These are phyloP conservation scores for Urtica urens DNA, from an alignment of 306 rosid species.

Conservation along the genomic window DNA sequence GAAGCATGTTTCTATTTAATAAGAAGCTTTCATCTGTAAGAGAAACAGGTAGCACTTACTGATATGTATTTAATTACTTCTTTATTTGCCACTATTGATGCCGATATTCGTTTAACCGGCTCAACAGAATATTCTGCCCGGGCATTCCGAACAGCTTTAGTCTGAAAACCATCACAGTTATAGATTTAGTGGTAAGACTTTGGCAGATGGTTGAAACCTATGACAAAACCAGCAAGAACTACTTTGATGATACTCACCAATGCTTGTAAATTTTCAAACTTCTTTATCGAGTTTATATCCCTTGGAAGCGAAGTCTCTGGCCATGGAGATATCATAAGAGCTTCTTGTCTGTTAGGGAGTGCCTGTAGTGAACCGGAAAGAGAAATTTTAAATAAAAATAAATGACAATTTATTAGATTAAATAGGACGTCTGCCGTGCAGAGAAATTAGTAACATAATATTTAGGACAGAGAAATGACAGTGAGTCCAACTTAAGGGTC, in stretches of 20 bases:
- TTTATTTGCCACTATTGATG: slow-evolving; percentile 67
- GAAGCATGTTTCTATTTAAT: not conserved
- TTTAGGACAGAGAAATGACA: too few relatives aligned
- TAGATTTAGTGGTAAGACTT: too few relatives aligned
- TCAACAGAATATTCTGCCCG: slow-evolving; percentile 97
- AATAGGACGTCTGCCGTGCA: too few relatives aligned
- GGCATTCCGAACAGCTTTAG: slow-evolving; percentile 77
- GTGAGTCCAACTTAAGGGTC: too few relatives aligned
- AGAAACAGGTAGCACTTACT: slow-evolving; percentile 28
- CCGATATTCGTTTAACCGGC: slow-evolving; percentile 86
- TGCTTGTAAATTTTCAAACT: slow-evolving; percentile 79
- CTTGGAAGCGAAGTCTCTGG: slow-evolving; percentile 73
- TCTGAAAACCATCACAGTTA: slow-evolving; percentile 36
- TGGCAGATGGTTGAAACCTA: too few relatives aligned
- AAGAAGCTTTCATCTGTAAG: not conserved
- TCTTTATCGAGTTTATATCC: slow-evolving; percentile 43
- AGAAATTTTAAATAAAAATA: too few relatives aligned
- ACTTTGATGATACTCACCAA: slow-evolving; percentile 42
- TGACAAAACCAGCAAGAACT: too few relatives aligned
- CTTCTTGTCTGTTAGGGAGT: slow-evolving; percentile 66
- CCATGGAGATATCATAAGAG: slow-evolving; percentile 80
- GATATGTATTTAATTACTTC: slow-evolving; percentile 66
- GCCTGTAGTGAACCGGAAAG: too few relatives aligned
- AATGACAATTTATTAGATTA: too few relatives aligned
- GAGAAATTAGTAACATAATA: too few relatives aligned